Base-by-base conservation (phyloP, 2,329 filamentous ascomycete species). In the Coniochaeta pulveracea region DNA sequence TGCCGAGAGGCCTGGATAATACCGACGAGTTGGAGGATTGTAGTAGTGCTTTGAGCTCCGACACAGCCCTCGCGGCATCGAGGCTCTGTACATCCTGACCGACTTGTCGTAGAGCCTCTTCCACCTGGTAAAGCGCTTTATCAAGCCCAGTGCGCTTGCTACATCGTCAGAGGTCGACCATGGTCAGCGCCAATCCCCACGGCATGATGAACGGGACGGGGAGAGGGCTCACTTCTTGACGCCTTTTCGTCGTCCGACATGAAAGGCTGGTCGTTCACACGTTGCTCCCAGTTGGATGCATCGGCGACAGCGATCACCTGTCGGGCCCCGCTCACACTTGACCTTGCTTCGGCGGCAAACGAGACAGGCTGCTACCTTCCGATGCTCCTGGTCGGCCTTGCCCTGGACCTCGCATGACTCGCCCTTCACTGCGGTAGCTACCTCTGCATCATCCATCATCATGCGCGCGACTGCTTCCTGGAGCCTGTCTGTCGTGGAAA, bases 121-220 rank as follows among this genome's bases (percentile, higher is more conserved):
- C 77, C 39, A 85, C 78, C 47, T 83, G 79, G 46, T 73, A 75
- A 14, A 85, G 67, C 3, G 80, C 80, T 55, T 84, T 85, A 40
- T 84, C 80, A 19, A 85, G 57, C 1, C 80, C 80, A 11, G 76
- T 79, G 25, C 80, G 72, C 54, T 85, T 85, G 53, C 80, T 84
- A 40, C 11, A 37, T 44, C 22, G 48, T 43, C 30, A 40, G 32
- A 29, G n/a, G n/a, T n/a, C n/a, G 9, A 31, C 4, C 17, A 3
- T 29, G 26, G 18, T 11, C 8, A 6, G 6, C 11, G 24, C 5
- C n/a, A 12, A n/a, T n/a, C n/a, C n/a, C n/a, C n/a, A n/a, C 35
- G 19, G 33, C 3, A 33, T 19, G 34, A 6, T 16, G 22, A 15
- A 5, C 29, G 9, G 12, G n/a, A 19, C 10, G 25, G 14, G 24